Conservation (phyloP, 768 basidiomycete genomes). For the Ramaria rubella region DNA sequence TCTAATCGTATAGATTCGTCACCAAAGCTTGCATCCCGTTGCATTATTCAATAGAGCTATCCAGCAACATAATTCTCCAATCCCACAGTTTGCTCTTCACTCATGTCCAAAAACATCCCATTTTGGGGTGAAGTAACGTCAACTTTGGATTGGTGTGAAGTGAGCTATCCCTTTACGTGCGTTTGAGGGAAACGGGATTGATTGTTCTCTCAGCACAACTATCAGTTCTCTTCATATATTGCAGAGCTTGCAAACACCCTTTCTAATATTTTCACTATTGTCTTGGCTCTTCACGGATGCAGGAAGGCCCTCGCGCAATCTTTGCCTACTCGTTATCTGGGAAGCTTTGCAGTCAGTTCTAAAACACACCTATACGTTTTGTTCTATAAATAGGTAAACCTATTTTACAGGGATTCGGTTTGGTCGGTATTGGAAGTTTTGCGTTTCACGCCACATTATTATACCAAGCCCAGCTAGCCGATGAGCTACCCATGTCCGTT, state of each 20-base stretch:
- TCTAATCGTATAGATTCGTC: too few relatives aligned
- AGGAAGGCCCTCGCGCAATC: constrained; percentile 22
- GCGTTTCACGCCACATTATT: constrained; percentile 73
- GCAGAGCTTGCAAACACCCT: constrained; percentile 73
- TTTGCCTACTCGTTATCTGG: constrained; percentile 31
- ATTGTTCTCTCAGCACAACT: constrained; percentile 47
- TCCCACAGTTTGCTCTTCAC: neutral
- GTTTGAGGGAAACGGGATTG: neutral
- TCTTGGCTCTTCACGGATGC: constrained; percentile 46
- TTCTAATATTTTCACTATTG: constrained; percentile 60
- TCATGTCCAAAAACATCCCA: constrained; percentile 4
- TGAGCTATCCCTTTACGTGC: constrained; percentile 17
- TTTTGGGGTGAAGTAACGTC: constrained; percentile 59
- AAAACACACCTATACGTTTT: neutral
- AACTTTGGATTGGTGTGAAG: constrained; percentile 74
- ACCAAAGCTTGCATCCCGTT: too few relatives aligned
- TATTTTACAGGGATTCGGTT: constrained; percentile 60
- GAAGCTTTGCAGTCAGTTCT: constrained; percentile 26
- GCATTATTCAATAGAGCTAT: too few relatives aligned
- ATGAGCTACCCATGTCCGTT: constrained; percentile 67
- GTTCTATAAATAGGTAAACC: too few relatives aligned
- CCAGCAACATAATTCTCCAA: too few relatives aligned
- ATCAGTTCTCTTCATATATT: constrained; percentile 70
- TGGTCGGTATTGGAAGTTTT: constrained; percentile 72
- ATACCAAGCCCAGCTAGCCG: constrained; percentile 72